These are phyloP conservation scores for Berkeleyomyces basicola DNA, from an alignment of 2,329 filamentous ascomycete species.

Conservation along the genomic window DNA sequence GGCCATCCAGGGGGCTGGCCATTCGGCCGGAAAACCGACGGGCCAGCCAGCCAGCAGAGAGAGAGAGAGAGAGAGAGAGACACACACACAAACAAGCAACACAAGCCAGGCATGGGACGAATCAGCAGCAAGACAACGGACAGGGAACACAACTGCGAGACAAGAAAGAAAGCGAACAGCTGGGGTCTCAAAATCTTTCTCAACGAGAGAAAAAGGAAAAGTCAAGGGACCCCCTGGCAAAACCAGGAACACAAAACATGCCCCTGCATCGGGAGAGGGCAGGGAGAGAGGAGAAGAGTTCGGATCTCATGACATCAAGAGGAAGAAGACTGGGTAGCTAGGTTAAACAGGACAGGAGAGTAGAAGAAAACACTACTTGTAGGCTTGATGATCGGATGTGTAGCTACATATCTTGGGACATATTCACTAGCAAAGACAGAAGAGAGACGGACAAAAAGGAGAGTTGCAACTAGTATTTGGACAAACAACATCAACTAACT, in stretches of 20 bases:
- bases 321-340: not conserved
- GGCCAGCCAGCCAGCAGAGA: too few species aligned
- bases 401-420: too few species aligned
- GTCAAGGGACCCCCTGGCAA: not conserved
- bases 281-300: too few species aligned
- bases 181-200: not conserved
- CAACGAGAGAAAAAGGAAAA: not conserved
- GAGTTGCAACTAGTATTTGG: too few species aligned
- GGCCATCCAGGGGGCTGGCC: too few species aligned
- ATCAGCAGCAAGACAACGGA: not conserved
- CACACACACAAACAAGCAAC: not conserved
- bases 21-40: too few species aligned
- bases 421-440: not conserved
- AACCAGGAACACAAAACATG: conserved; percentile 4
- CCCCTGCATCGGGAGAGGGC: not conserved
- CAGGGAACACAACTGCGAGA: not conserved
- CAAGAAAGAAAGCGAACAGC: not conserved
- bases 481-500: too few species aligned
- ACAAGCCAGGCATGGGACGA: not conserved
- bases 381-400: too few species aligned
- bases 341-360: too few species aligned
- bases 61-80: too few species aligned
- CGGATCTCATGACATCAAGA: not conserved
- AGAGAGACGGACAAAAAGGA: not conserved
- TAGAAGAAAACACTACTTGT: not conserved